These are phyloP conservation scores for Peronosclerospora sorghi DNA, from an alignment of 352 stramenopile species.

Conservation along the genomic window DNA sequence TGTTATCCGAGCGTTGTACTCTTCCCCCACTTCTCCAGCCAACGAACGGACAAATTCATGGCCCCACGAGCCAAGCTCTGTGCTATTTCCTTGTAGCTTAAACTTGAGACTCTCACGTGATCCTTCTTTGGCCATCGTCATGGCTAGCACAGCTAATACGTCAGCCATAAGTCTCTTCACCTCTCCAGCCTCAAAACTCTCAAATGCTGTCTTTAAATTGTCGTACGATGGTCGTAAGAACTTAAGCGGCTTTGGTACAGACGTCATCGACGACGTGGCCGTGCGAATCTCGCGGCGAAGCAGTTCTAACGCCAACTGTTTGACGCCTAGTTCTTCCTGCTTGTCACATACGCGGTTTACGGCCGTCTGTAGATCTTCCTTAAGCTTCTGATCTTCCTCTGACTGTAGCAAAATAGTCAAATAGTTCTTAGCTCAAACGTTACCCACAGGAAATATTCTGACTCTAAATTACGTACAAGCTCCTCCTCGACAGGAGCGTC, in stretches of 20 bases:
- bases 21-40: constrained; percentile 94
- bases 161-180: constrained; percentile 80
- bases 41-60: constrained; percentile 98
- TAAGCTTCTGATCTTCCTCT: constrained; percentile 88
- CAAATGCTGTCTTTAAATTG: constrained; percentile 80
- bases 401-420: constrained; percentile 31
- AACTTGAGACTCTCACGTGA: constrained; percentile 81
- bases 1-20: constrained; percentile 74
- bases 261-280: constrained; percentile 98
- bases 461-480: constrained; percentile 32
- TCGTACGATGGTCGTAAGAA: constrained; percentile 96
- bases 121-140: constrained; percentile 96
- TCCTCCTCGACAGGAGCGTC: constrained; percentile 42
- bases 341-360: constrained; percentile 70
- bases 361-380: constrained; percentile 87
- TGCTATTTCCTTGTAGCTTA: constrained; percentile 87
- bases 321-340: constrained; percentile 49
- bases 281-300: constrained; percentile 94
- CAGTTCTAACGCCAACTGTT: constrained; percentile 89
- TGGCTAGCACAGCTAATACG: constrained; percentile 90
- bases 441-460: background rate
- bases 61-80: constrained; percentile 92
- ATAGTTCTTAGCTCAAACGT: too few relatives aligned
- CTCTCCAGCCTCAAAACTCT: constrained; percentile 34
- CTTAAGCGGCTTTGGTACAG: constrained; percentile 99